These are phyloP conservation scores for Suhomyces pyralidae DNA, from an alignment of 805 yeast genomes.

Conservation along the genomic window DNA sequence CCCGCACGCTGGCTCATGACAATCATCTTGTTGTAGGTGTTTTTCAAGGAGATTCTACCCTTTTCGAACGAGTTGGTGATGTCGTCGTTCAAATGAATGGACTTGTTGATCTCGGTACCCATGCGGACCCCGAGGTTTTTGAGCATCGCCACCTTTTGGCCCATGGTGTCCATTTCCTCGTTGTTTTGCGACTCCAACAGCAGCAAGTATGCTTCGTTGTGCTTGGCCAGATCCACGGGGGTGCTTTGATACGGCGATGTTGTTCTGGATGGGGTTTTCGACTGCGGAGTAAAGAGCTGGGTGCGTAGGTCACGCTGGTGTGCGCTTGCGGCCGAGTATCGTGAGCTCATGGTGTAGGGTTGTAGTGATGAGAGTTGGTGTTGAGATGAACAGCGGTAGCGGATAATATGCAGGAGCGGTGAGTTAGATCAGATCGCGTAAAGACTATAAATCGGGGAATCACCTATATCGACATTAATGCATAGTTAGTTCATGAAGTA, in stretches of 20 bases:
- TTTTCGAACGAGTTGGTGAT: constrained; percentile 38
- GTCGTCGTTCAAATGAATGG: constrained; percentile 39
- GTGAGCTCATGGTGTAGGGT: constrained; percentile 9
- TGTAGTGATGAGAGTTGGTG: neutral
- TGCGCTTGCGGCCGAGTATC: constrained; percentile 20
- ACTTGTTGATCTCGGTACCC: constrained; percentile 44
- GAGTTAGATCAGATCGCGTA: too few species aligned
- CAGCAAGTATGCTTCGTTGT: constrained; percentile 41
- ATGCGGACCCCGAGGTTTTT: constrained; percentile 40
- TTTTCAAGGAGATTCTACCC: constrained; percentile 39
- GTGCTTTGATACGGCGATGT: constrained; percentile 39
- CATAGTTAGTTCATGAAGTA: too few species aligned
- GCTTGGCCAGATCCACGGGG: constrained; percentile 29
- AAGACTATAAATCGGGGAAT: too few species aligned
- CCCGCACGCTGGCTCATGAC: constrained; percentile 47
- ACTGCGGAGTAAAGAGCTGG: constrained; percentile 32
- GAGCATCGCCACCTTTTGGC: constrained; percentile 39
- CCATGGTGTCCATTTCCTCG: constrained; percentile 41
- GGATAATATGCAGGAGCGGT: neutral
- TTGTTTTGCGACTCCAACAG: constrained; percentile 43
- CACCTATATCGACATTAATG: too few species aligned
- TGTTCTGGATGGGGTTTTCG: constrained; percentile 28
- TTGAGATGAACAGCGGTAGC: neutral
- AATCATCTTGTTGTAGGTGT: constrained; percentile 43
- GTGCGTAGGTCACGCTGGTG: constrained; percentile 44